Evolutionary conservation across 1,139 yeast genomes (phyloP).

Genomic region (Candida labiduridarum): DNA sequence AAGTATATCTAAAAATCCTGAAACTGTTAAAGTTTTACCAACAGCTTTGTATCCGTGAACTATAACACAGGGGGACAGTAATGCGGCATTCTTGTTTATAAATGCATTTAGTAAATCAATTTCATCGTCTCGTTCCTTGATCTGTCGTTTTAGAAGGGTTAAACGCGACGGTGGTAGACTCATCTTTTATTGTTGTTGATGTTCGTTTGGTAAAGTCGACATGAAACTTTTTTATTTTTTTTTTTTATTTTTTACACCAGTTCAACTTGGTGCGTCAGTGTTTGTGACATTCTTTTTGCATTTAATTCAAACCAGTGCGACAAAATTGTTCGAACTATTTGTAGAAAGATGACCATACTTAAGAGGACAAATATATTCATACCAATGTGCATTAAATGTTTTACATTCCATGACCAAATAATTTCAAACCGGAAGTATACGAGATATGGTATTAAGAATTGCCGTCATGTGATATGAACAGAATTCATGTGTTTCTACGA

Average conservation of each 20-base stretch:
- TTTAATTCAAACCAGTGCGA: too few relatives aligned
- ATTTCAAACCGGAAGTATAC: too few relatives aligned
- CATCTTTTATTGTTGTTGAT: conserved; percentile 6
- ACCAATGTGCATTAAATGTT: too few relatives aligned
- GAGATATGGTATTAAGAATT: too few relatives aligned
- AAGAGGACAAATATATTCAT: too few relatives aligned
- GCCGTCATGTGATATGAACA: too few relatives aligned
- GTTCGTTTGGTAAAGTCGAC: neutral
- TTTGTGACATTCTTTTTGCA: too few relatives aligned
- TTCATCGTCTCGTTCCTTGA: conserved; percentile 25
- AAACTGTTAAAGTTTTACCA: conserved; percentile 41
- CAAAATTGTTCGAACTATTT: too few relatives aligned
- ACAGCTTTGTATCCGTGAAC: conserved; percentile 46
- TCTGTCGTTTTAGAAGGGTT: conserved; percentile 7
- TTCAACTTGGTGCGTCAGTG: too few relatives aligned
- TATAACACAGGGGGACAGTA: conserved; percentile 32
- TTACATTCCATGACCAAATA: too few relatives aligned
- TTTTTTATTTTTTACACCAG: neutral
- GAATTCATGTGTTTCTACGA: too few relatives aligned
- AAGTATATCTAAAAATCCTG: conserved; percentile 25
- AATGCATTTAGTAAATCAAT: conserved; percentile 28
- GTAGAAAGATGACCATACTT: too few relatives aligned
- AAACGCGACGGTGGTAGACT: conserved; percentile 14
- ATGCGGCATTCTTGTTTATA: conserved; percentile 21
- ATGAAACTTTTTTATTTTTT: neutral